Percentiles rank a stretch among this genome's conserved stretches.
These are phyloP conservation scores for Plasmopara halstedii DNA, from an alignment of 352 stramenopile genomes.

Conservation along the genomic window DNA sequence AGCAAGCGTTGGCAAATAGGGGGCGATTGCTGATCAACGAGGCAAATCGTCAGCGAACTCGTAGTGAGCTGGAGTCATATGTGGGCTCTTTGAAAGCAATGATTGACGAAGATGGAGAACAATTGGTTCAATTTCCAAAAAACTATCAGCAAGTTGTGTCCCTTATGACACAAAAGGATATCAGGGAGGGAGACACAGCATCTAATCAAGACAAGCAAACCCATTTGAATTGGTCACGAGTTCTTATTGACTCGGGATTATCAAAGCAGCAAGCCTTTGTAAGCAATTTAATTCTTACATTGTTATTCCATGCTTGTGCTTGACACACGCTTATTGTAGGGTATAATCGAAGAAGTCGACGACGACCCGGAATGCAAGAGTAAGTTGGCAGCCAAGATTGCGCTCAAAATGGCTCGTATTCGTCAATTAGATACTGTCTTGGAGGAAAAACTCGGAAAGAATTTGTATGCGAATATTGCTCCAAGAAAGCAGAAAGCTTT, in stretches of 20 bases:
- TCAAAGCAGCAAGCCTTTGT: slow-evolving; percentile 64
- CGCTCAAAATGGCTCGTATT: slow-evolving; percentile 62
- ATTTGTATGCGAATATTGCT: slow-evolving; percentile 30
- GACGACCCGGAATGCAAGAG: slow-evolving; percentile 16
- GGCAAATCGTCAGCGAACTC: slow-evolving; percentile 26
- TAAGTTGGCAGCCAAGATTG: slow-evolving; percentile 46
- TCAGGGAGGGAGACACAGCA: slow-evolving; percentile 18
- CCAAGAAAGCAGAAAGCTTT: slow-evolving; percentile 18
- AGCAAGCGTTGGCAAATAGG: slow-evolving; percentile 4
- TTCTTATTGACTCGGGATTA: slow-evolving; percentile 55
- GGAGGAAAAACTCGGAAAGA: slow-evolving; percentile 56
- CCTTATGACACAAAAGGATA: slow-evolving; percentile 54
- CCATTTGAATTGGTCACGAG: slow-evolving; percentile 43
- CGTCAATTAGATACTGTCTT: slow-evolving; percentile 50
- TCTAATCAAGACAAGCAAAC: neutral
- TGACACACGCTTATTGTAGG: slow-evolving; percentile 13
- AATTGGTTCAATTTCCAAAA: slow-evolving; percentile 41
- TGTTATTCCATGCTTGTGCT: neutral
- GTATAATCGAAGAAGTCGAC: slow-evolving; percentile 34
- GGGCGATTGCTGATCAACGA: slow-evolving; percentile 24
- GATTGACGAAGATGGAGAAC: slow-evolving; percentile 40
- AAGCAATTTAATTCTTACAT: neutral
- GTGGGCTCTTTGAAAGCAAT: slow-evolving; percentile 28
- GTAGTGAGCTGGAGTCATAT: slow-evolving; percentile 39
- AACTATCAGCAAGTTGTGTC: slow-evolving; percentile 62